phyloP scores from a whole-genome alignment of 164 flowering plant species.

The Annona cherimola region DNA sequence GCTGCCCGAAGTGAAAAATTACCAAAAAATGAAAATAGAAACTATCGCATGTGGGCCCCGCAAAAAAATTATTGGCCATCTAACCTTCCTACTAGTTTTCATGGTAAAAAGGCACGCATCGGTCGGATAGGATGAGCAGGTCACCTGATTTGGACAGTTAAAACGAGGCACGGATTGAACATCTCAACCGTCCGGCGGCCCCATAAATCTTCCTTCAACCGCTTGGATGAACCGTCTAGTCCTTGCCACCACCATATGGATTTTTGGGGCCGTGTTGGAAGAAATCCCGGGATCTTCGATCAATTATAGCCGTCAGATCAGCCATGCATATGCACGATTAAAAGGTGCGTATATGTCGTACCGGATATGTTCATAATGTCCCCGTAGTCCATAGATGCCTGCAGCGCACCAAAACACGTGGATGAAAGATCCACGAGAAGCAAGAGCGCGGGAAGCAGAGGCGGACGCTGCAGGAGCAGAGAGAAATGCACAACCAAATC shows the following conservation, averaged over 20 bases:
- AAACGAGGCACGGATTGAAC: neutral
- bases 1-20: too few species aligned
- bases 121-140: too few species aligned
- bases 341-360: neutral
- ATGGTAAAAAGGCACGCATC: too few species aligned
- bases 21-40: too few species aligned
- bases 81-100: too few species aligned
- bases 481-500: neutral
- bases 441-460: neutral
- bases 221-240: too few species aligned
- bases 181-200: neutral
- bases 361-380: neutral
- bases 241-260: too few species aligned
- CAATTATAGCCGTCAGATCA: neutral
- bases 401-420: neutral
- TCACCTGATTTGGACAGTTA: too few species aligned
- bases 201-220: neutral
- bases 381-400: neutral
- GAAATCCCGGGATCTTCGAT: neutral
- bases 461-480: neutral
- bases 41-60: too few species aligned
- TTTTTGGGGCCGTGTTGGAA: too few species aligned
- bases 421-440: neutral
- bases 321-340: neutral
- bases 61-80: too few species aligned